Conservation (phyloP, 192 early-diverging fungal genomes). For the Mortierella alpina region DNA sequence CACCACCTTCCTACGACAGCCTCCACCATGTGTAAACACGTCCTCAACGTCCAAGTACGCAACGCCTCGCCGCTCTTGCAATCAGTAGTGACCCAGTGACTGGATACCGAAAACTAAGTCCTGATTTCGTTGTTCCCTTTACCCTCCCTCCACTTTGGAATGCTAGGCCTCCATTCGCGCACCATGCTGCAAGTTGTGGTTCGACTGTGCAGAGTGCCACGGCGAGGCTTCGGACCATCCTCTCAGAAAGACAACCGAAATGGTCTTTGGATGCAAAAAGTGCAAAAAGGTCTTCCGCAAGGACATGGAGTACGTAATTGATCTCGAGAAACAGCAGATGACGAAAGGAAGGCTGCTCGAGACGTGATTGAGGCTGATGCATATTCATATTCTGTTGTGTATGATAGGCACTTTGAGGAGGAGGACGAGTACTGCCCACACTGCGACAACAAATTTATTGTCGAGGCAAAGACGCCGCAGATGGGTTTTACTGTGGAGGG, state of each 20-base stretch:
- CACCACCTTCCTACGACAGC: background rate
- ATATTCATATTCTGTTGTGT: background rate
- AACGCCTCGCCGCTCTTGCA: background rate
- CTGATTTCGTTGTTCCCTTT: too few relatives aligned
- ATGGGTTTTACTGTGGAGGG: constrained; percentile 92
- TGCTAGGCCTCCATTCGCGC: constrained; percentile 89
- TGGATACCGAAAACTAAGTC: too few relatives aligned
- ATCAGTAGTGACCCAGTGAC: too few relatives aligned
- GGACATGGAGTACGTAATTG: constrained; percentile 66
- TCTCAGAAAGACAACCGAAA: constrained; percentile 85
- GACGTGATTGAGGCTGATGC: background rate
- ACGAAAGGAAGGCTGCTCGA: background rate
- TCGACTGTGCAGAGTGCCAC: constrained; percentile 97
- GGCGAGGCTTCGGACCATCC: constrained; percentile 80
- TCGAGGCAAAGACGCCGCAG: constrained; percentile 91
- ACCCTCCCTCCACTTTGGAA: too few relatives aligned
- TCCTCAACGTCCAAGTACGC: constrained; percentile 94
- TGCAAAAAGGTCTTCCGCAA: constrained; percentile 99
- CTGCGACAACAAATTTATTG: constrained; percentile 97
- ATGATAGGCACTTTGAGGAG: constrained; percentile 85
- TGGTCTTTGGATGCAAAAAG: constrained; percentile 98
- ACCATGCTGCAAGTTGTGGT: constrained; percentile 95
- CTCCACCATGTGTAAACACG: constrained; percentile 90
- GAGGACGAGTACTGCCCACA: constrained; percentile 98
- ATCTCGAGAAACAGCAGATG: background rate